phyloP scores from a whole-genome alignment of 2,329 filamentous ascomycete species.

The Metarhizium sp. region DNA sequence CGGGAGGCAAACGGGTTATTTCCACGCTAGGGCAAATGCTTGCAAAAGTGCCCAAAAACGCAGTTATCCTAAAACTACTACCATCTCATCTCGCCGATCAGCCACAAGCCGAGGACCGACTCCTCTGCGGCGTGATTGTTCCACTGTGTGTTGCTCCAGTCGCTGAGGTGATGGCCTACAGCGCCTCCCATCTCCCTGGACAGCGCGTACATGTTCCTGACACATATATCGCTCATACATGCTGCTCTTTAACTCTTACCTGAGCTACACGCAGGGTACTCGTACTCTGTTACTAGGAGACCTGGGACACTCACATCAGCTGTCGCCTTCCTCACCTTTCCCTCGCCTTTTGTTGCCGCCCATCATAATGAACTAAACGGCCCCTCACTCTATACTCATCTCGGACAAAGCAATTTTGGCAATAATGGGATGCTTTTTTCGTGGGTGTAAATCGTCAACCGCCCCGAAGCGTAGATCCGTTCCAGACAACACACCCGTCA shows the following conservation, averaged over 20 bases:
- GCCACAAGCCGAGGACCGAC: neutral
- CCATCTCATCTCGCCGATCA: neutral
- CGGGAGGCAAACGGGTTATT: neutral
- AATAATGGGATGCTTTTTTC: neutral
- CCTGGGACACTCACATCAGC: neutral
- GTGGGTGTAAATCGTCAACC: neutral
- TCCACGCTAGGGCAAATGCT: neutral
- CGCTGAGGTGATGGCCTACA: neutral
- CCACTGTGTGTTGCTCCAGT: neutral
- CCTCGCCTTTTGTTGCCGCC: neutral
- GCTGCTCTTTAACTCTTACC: neutral
- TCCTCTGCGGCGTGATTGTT: neutral
- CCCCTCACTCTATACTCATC: neutral
- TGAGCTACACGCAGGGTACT: conserved; percentile 5
- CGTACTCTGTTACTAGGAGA: conserved; percentile 6
- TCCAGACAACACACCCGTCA: neutral
- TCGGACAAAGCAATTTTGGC: conserved; percentile 4
- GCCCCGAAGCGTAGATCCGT: neutral
- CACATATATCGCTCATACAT: conserved; percentile 9
- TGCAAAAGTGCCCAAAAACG: neutral
- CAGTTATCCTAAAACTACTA: neutral
- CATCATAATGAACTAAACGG: neutral
- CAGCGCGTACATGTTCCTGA: neutral
- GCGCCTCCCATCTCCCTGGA: neutral
- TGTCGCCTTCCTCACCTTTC: neutral